These are phyloP conservation scores for Choiromyces venosus DNA, from an alignment of 495 filamentous ascomycete genomes.

Conservation along the genomic window DNA sequence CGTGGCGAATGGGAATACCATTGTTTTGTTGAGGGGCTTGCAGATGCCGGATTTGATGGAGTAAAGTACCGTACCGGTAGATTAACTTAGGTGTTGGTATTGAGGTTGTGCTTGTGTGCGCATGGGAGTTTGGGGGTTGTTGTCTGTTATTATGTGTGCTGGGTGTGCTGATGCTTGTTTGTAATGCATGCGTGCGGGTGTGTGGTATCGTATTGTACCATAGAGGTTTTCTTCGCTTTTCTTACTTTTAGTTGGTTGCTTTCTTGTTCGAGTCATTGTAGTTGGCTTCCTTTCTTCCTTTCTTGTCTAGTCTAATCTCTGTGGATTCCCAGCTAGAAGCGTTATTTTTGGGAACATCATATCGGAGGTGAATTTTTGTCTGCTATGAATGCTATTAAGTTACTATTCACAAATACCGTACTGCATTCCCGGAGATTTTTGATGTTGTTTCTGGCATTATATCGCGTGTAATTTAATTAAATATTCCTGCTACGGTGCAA, in stretches of 20 bases:
- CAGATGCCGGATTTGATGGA: slow-evolving; percentile 51
- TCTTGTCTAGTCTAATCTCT: too few species aligned
- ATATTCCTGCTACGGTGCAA: background rate
- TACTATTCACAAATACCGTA: background rate
- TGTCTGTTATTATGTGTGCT: background rate
- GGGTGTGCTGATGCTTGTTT: background rate
- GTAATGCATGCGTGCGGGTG: background rate
- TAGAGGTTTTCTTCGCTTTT: background rate
- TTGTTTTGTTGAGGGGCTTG: slow-evolving; percentile 82
- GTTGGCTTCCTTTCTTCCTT: background rate
- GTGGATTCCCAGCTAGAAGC: background rate
- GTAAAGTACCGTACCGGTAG: too few species aligned
- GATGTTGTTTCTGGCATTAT: background rate
- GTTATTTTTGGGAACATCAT: background rate
- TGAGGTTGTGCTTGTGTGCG: background rate
- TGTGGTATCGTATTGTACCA: background rate
- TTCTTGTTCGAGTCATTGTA: background rate
- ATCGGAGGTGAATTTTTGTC: background rate
- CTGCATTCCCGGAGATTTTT: background rate
- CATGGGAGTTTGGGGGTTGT: background rate
- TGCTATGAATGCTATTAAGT: background rate
- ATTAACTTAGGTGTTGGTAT: too few species aligned
- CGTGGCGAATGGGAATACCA: slow-evolving; percentile 71
- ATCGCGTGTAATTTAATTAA: background rate
- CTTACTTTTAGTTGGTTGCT: background rate